phyloP scores from a whole-genome alignment of 164 flowering plant genomes.

The Aristolochia californica region DNA sequence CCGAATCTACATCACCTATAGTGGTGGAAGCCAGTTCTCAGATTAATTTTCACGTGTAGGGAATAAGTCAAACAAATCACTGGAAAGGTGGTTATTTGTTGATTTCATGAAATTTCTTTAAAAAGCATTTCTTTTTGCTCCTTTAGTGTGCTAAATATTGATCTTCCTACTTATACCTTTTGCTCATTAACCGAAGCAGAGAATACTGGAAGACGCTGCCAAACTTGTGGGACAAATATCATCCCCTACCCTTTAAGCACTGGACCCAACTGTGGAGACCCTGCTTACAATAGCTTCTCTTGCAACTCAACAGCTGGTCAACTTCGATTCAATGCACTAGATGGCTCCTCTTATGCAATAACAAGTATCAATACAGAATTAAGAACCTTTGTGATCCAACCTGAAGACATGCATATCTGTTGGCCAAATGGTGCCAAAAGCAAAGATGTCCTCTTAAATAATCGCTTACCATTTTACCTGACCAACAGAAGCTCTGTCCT shows the following conservation, averaged over 20 bases:
- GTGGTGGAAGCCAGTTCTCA: not conserved
- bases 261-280: conserved; percentile 7
- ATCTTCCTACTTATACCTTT: not conserved
- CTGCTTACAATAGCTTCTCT: not conserved
- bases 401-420: not conserved
- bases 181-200: not conserved
- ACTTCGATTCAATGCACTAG: conserved; percentile 4
- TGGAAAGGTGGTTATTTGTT: no score
- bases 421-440: not conserved
- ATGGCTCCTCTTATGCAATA: conserved; percentile 1
- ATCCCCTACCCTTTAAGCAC: conserved; percentile 11
- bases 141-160: not conserved
- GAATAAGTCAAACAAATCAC: no score
- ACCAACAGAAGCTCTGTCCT: conserved; percentile 2
- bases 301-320: not conserved
- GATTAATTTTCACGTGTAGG: no score
- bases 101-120: no score
- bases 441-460: not conserved
- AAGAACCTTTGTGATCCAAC: conserved; percentile 3
- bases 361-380: conserved; percentile 1
- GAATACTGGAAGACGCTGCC: not conserved
- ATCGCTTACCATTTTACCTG: conserved; percentile 2
- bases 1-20: not conserved
- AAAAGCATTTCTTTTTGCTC: no score
- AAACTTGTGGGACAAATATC: conserved; percentile 1